Conservation (phyloP, 495 filamentous ascomycete species). For the Tuber umbilicatum region DNA sequence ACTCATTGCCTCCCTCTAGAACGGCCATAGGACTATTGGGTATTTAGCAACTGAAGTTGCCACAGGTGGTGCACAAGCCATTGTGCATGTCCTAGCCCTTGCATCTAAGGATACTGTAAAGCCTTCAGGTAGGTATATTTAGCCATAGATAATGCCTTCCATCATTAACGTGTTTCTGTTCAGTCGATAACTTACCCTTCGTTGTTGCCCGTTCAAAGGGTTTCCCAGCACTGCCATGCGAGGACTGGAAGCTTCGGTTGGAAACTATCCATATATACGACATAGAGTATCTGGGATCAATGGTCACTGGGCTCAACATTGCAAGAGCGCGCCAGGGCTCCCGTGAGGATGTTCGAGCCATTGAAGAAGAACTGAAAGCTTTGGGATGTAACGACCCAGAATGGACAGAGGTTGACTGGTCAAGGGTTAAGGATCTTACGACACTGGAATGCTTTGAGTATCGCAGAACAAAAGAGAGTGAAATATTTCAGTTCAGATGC, state of each 20-base stretch:
- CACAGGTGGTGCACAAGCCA: slow-evolving; percentile 21
- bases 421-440: slow-evolving; percentile 66
- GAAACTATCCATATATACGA: slow-evolving; percentile 17
- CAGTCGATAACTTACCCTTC: slow-evolving; percentile 37
- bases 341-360: slow-evolving; percentile 44
- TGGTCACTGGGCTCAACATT: slow-evolving; percentile 56
- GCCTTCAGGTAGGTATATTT: slow-evolving; percentile 14
- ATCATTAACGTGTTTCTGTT: slow-evolving; percentile 8
- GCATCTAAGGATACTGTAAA: slow-evolving; percentile 24
- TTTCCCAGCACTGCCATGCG: slow-evolving; percentile 9
- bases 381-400: slow-evolving; percentile 62
- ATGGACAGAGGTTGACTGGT: slow-evolving; percentile 85
- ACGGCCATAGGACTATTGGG: slow-evolving; percentile 33
- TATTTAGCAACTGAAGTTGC: slow-evolving; percentile 33
- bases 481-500: slow-evolving; percentile 43
- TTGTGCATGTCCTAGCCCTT: slow-evolving; percentile 32
- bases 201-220: slow-evolving; percentile 15
- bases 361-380: slow-evolving; percentile 57
- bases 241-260: slow-evolving; percentile 22
- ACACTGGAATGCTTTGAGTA: slow-evolving; percentile 66
- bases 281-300: slow-evolving; percentile 69
- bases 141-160: neutral
- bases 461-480: slow-evolving; percentile 44
- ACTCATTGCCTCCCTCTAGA: slow-evolving; percentile 17
- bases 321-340: slow-evolving; percentile 50